Base-by-base conservation (phyloP, 345 rosid species). In the Iberis pinnata region DNA sequence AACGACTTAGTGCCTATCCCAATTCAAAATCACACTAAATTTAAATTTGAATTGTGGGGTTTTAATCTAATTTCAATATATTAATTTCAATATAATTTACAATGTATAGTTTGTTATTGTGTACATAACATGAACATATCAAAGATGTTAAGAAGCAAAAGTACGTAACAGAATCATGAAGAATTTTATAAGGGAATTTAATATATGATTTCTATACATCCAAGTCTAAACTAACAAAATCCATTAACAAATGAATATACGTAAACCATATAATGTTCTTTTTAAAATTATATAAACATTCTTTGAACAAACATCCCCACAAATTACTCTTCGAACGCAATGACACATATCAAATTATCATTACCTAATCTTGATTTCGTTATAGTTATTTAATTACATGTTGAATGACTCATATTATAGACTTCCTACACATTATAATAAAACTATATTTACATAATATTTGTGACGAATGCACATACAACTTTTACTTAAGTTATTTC, bases 271-370 rank as follows among this genome's bases (percentile, higher is more conserved):
- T 29, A 31, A 17, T 20, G 38, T 42, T 40, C 17, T 8, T 36
- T 4, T 31, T 24, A 22, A 2, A 2, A 1, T 41, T 32, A 17
- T 24, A 42, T 6, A 35, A 33, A 12, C 15, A 24, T 24, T 13
- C 48, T 53, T 36, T 62, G 13, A 53, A 36, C 26, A n/a, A 42
- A 10, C 17, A 26, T 35, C 41, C 47, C 58, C 70, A 57, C 33
- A 25, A 58, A 65, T 65, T 50, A 43, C 70, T 49, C 58, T 65
- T 60, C 42, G 46, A 50, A 50, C 26, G 59, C 53, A 6, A 36
- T 65, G 70, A 58, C 70, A 50, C 59, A 58, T 57, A 42, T 44
- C 60, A 58, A 50, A 43, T 43, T 65, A 43, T 43, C 54, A 27
- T 43, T 58, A 65, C 70, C 70, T 65, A 65, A 51, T 51, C 54